Evolutionary conservation across 1,284 basidiomycete species (phyloP), one percentile per base, ranked within the genome.

Genomic region (Ceratobasidium sp.): DNA sequence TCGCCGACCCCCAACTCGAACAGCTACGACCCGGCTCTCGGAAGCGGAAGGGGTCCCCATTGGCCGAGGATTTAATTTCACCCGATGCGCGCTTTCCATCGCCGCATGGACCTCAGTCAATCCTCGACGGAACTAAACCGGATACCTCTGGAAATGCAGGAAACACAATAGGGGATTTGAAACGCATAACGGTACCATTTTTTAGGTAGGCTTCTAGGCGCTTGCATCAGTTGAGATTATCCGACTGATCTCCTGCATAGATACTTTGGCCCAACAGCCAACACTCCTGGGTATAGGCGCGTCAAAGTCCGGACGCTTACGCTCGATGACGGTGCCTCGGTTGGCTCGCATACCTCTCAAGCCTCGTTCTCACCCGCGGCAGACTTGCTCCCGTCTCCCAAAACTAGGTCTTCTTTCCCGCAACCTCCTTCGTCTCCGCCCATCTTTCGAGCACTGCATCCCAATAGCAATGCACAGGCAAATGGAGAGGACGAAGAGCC

Each of bases 181-280:
- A 75, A 53, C 72, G 75, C 41, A 75, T 76, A 43, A 75, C 70
- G 21, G 74, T 76, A 9, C 75, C 75, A n/a, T 76, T 76, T 58
- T 76, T 76, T 64, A 73, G 75, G 72, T 76, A 45, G 71, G 23
- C n/a, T 50, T 28, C 60, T 26, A 18, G 23, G 23, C 50, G 50
- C 36, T 43, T 32, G 0, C 4, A 34, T 39, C 10, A 39, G 21
- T 46, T 45, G 41, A 52, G 55, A 30, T 16, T 10, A 57, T 45
- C 48, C 46, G 32, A 57, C 52, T 52, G 60, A 53, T 34, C 52
- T 36, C 32, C 41, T 32, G 14, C 30, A 18, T 23, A 75, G 74
- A 26, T 76, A 75, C 53, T 76, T 76, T 60, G 75, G 75, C 1
- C 74, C 75, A 30, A 76, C 75, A 34, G 75, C 75, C 52, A 76